A percentile compares a stretch with the other conserved stretches of the same genome.
Evolutionary conservation across 202 grass and related monocot genomes (phyloP).

Genomic region (Carex arenaria): DNA sequence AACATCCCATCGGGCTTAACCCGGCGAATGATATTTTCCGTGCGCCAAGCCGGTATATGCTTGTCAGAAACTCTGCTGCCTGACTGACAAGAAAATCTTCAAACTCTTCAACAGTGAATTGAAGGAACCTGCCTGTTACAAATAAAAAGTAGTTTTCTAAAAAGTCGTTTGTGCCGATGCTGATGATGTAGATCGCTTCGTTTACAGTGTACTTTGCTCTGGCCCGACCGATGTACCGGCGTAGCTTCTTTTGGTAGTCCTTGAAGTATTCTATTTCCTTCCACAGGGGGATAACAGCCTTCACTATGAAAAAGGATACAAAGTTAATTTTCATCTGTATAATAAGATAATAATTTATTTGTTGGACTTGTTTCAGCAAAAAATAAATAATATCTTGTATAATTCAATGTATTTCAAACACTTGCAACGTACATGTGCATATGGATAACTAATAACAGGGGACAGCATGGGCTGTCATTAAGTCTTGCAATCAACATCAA

Average conservation of each 20-base stretch:
- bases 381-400: too few species aligned
- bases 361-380: too few species aligned
- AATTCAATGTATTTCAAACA: too few species aligned
- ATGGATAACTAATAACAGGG: too few species aligned
- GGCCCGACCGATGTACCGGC: slow-evolving; percentile 21
- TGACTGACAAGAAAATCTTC: slow-evolving; percentile 53
- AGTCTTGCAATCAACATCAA: too few species aligned
- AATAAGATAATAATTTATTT: too few species aligned
- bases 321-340: background rate
- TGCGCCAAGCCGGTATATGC: slow-evolving; percentile 56
- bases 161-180: slow-evolving; percentile 95
- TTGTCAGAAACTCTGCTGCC: slow-evolving; percentile 50
- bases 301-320: slow-evolving; percentile 7
- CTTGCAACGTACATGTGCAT: too few species aligned
- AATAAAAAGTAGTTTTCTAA: slow-evolving; percentile 79
- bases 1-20: slow-evolving; percentile 70
- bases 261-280: slow-evolving; percentile 85
- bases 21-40: slow-evolving; percentile 59
- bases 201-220: slow-evolving; percentile 37
- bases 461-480: too few species aligned
- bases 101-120: slow-evolving; percentile 54
- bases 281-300: slow-evolving; percentile 74
- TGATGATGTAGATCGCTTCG: slow-evolving; percentile 68
- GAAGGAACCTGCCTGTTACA: slow-evolving; percentile 40
- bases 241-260: slow-evolving; percentile 54